Evolutionary conservation across 768 basidiomycete species (phyloP).

Genomic region (Hortiboletus flavorubellus): DNA sequence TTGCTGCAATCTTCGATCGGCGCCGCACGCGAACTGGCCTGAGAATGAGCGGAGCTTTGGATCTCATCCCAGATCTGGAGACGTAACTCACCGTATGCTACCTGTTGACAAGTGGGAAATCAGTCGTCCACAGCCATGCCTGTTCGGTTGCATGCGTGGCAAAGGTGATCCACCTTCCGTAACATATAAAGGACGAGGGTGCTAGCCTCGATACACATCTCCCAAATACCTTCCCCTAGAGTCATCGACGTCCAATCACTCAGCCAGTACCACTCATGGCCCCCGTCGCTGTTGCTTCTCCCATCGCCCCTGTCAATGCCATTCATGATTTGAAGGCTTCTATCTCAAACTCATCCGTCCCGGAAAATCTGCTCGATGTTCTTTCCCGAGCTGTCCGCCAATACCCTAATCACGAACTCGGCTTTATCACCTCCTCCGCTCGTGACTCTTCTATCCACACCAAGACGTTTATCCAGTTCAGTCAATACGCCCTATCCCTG

Average conservation of each 20-base stretch:
- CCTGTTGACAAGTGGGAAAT: not conserved
- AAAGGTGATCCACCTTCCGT: not conserved
- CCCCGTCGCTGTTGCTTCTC: conserved; percentile 10
- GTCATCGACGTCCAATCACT: not conserved
- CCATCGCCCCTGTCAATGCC: conserved; percentile 5
- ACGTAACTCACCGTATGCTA: conserved; percentile 1
- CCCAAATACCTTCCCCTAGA: not conserved
- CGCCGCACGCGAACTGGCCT: conserved; percentile 3
- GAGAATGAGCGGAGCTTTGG: not conserved
- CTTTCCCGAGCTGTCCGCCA: conserved; percentile 19
- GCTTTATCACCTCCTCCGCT: conserved; percentile 28
- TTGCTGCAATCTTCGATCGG: conserved; percentile 7
- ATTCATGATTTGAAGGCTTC: conserved; percentile 15
- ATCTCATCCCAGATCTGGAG: not conserved
- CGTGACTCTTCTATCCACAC: conserved; percentile 29
- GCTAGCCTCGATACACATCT: conserved; percentile 1
- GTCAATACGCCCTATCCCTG: conserved; percentile 13
- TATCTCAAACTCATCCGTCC: conserved; percentile 4
- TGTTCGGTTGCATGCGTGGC: not conserved
- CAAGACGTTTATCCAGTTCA: conserved; percentile 23
- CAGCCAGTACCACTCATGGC: conserved; percentile 10
- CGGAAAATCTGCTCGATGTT: conserved; percentile 22
- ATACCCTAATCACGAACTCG: conserved; percentile 25
- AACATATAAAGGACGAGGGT: conserved; percentile 22
- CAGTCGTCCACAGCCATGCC: not conserved